phyloP scores from a whole-genome alignment of 805 yeast species.

The Zygoascus biomembranicola region DNA sequence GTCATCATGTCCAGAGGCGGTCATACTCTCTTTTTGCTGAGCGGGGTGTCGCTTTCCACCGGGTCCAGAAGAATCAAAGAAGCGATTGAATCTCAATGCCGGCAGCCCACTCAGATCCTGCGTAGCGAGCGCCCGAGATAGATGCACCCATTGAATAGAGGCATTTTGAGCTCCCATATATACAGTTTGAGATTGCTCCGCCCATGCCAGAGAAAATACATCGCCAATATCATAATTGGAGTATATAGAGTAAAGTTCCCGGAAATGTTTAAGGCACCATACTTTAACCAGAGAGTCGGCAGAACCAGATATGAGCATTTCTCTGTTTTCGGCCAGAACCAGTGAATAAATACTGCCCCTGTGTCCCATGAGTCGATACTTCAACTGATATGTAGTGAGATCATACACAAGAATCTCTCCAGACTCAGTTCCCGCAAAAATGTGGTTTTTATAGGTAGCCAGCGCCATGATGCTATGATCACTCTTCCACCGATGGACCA shows the following conservation, averaged over 20 bases:
- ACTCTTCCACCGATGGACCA: conserved; percentile 71
- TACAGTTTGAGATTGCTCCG: conserved; percentile 47
- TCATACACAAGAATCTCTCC: conserved; percentile 69
- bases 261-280: conserved; percentile 52
- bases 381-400: conserved; percentile 51
- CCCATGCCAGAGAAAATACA: conserved; percentile 74
- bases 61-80: conserved; percentile 87
- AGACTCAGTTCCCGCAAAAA: conserved; percentile 89
- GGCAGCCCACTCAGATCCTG: conserved; percentile 37
- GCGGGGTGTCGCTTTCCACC: conserved; percentile 42
- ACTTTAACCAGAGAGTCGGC: conserved; percentile 83
- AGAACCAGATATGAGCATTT: conserved; percentile 71
- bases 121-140: conserved; percentile 16
- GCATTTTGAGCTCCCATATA: conserved; percentile 93
- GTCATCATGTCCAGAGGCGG: not conserved
- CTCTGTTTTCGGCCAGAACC: conserved; percentile 24
- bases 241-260: conserved; percentile 60
- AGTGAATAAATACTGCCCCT: conserved; percentile 69
- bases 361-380: conserved; percentile 50
- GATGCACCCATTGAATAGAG: conserved; percentile 59
- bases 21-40: not conserved
- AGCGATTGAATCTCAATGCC: conserved; percentile 65
- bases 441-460: conserved; percentile 21
- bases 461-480: conserved; percentile 62
- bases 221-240: conserved; percentile 88